These are phyloP conservation scores for Pezicula rhizophila DNA, from an alignment of 2,329 filamentous ascomycete genomes.

Conservation along the genomic window DNA sequence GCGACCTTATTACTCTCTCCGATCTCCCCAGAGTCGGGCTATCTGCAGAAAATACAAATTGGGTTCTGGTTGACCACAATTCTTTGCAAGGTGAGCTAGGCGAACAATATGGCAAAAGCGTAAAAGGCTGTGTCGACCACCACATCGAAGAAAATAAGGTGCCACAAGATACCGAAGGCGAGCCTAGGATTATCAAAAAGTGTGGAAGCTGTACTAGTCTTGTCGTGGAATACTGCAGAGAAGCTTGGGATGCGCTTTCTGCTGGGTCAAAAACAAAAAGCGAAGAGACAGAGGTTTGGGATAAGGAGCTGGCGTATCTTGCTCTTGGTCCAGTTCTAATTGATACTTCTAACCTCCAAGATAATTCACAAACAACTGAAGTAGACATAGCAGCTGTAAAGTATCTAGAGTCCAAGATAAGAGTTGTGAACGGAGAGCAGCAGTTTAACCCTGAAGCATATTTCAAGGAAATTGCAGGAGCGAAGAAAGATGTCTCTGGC, in stretches of 20 bases:
- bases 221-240: constrained; percentile 52
- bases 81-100: constrained; percentile 57
- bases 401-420: constrained; percentile 47
- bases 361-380: constrained; percentile 57
- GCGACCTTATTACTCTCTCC: constrained; percentile 60
- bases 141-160: constrained; percentile 66
- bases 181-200: constrained; percentile 57
- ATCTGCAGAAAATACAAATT: constrained; percentile 51
- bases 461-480: constrained; percentile 51
- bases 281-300: constrained; percentile 27
- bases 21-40: constrained; percentile 40
- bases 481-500: constrained; percentile 61
- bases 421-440: constrained; percentile 2
- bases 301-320: constrained; percentile 59
- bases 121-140: constrained; percentile 70
- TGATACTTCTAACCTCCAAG: constrained; percentile 62
- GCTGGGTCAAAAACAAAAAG: constrained; percentile 31
- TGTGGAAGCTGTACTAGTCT: constrained; percentile 70
- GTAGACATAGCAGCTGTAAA: constrained; percentile 52
- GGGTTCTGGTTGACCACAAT: constrained; percentile 80
- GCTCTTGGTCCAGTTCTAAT: constrained; percentile 66
- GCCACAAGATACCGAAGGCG: constrained; percentile 34
- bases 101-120: constrained; percentile 41
- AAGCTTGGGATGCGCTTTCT: constrained; percentile 51
- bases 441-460: constrained; percentile 49